These are phyloP conservation scores for Coniochaeta pulveracea DNA, from an alignment of 2,329 filamentous ascomycete species.

Conservation along the genomic window DNA sequence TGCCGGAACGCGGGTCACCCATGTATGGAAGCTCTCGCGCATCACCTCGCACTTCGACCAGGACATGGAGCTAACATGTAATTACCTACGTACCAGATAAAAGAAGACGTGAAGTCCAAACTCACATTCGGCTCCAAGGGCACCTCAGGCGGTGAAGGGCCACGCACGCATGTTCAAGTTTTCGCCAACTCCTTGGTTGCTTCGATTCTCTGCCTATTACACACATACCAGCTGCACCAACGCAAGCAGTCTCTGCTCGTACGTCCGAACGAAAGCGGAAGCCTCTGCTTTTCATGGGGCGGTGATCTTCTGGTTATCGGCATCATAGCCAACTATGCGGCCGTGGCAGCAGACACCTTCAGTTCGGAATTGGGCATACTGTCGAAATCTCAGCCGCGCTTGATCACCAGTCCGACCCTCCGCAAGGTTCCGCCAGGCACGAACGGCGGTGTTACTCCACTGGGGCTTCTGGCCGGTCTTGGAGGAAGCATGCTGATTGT, in stretches of 20 bases:
- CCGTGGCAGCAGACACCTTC: constrained; percentile 86
- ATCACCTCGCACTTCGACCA: not conserved
- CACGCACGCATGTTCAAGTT: constrained; percentile 77
- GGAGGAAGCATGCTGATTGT: constrained; percentile 64
- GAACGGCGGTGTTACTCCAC: constrained; percentile 78
- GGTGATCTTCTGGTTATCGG: constrained; percentile 54
- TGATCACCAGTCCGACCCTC: constrained; percentile 72
- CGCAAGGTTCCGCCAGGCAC: constrained; percentile 79
- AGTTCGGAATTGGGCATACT: constrained; percentile 92
- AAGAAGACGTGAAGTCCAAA: constrained; percentile 73
- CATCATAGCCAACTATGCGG: constrained; percentile 76
- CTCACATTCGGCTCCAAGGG: constrained; percentile 72
- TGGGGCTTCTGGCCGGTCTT: constrained; percentile 63
- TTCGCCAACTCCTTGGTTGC: constrained; percentile 79
- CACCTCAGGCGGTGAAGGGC: constrained; percentile 64
- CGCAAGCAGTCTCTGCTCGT: constrained; percentile 29
- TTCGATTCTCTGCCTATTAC: constrained; percentile 49
- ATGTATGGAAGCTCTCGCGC: constrained; percentile 38
- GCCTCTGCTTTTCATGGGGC: constrained; percentile 46
- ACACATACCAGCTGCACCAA: constrained; percentile 45
- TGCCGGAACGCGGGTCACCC: constrained; percentile 72
- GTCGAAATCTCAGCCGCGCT: constrained; percentile 59
- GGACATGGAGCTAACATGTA: constrained; percentile 7
- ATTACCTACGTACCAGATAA: constrained; percentile 44
- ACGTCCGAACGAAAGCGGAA: constrained; percentile 22